Evolutionary conservation across 2,329 filamentous ascomycete species (phyloP).

Genomic region (Emericellopsis cladophorae): DNA sequence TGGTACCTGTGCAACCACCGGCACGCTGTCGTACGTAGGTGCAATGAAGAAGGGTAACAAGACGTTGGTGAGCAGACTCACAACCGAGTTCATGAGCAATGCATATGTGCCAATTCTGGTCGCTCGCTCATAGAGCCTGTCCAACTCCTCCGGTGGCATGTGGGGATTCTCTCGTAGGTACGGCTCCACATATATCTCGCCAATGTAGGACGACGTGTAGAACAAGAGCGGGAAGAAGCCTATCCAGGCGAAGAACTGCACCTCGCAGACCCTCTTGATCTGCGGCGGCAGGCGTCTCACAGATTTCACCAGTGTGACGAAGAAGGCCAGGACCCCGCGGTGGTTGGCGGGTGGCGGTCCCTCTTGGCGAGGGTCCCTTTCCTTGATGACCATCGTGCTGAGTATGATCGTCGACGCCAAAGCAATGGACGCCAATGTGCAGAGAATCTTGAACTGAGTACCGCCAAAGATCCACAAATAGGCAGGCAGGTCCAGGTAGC

Average conservation of each 20-base stretch:
- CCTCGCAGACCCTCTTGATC: conserved; percentile 67
- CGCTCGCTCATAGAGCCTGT: conserved; percentile 69
- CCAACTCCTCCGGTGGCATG: conserved; percentile 63
- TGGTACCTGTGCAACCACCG: conserved; percentile 14
- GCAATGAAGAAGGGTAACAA: conserved; percentile 77
- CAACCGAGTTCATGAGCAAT: conserved; percentile 75
- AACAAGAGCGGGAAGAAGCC: conserved; percentile 94
- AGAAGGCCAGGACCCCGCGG: conserved; percentile 64
- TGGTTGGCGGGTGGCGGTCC: conserved; percentile 45
- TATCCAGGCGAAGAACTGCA: conserved; percentile 82
- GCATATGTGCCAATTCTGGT: conserved; percentile 84
- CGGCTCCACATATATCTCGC: conserved; percentile 82
- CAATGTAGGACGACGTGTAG: conserved; percentile 89
- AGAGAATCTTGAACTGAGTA: conserved; percentile 88
- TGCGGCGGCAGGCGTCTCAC: conserved; percentile 71
- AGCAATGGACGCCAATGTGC: conserved; percentile 67
- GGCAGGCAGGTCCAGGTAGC: conserved; percentile 67
- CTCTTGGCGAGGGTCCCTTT: conserved; percentile 70
- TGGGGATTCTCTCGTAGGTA: conserved; percentile 65
- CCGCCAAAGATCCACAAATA: conserved; percentile 70
- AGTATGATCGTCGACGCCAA: conserved; percentile 58
- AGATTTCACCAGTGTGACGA: conserved; percentile 62
- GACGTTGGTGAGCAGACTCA: conserved; percentile 71
- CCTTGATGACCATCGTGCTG: conserved; percentile 56
- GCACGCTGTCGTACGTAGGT: conserved; percentile 55